These are phyloP conservation scores for Skeletonema menzelii DNA, from an alignment of 108 stramenopile genomes.

Conservation along the genomic window DNA sequence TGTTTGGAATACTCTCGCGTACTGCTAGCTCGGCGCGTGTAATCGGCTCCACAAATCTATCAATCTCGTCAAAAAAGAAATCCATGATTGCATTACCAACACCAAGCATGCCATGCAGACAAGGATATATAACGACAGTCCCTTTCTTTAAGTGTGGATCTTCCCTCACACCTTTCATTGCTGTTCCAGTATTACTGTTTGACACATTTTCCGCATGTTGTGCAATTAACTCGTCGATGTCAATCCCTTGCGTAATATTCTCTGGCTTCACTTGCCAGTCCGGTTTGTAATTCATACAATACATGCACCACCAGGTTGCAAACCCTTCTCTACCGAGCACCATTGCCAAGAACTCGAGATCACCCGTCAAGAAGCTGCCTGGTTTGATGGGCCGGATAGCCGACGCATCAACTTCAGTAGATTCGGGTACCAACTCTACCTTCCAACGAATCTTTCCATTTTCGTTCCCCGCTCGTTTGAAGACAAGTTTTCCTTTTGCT, in stretches of 20 bases:
- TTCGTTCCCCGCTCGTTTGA: too few species aligned
- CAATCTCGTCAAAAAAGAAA: neutral
- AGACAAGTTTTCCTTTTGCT: too few species aligned
- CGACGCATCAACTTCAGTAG: too few species aligned
- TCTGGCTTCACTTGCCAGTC: neutral
- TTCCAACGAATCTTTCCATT: neutral
- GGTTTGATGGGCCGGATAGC: neutral
- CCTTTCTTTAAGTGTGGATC: neutral
- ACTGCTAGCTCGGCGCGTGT: neutral
- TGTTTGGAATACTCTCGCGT: neutral
- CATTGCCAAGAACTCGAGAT: neutral
- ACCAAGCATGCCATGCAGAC: neutral
- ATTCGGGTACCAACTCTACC: too few species aligned
- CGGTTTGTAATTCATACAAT: neutral
- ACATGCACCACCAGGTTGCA: neutral
- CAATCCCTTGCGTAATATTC: neutral
- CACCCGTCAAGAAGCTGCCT: neutral
- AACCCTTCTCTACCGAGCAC: slow-evolving; percentile 1
- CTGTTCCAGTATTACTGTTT: neutral
- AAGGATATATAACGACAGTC: neutral
- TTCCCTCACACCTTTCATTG: neutral
- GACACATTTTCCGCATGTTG: neutral
- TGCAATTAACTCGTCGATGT: neutral
- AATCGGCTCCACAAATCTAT: neutral
- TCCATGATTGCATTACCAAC: slow-evolving; percentile 2